Evolutionary conservation across 2,329 filamentous ascomycete species (phyloP).

Genomic region (Bipolaris zeicola): DNA sequence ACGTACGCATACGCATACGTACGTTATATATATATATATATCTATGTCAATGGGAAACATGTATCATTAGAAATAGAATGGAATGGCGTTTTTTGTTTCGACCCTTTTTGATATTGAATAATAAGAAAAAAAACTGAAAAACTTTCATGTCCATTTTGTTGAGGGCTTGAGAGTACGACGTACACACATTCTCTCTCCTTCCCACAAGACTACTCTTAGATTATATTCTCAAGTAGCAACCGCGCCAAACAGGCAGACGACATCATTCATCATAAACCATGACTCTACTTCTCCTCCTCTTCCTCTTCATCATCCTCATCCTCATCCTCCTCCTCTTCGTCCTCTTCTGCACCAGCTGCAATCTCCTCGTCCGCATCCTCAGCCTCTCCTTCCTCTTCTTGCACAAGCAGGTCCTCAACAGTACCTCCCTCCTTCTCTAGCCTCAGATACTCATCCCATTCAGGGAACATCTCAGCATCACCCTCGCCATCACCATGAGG

Average conservation of each 20-base stretch:
- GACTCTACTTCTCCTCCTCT: conserved; percentile 6
- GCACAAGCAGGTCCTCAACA: conserved; percentile 45
- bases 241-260: background rate
- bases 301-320: conserved; percentile 32
- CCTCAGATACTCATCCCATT: conserved; percentile 90
- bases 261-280: background rate
- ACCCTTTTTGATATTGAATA: background rate
- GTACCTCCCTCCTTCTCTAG: conserved; percentile 74
- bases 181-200: background rate
- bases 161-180: background rate
- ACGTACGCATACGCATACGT: background rate
- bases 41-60: background rate
- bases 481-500: conserved; percentile 68
- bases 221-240: background rate
- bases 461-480: conserved; percentile 85
- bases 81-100: background rate
- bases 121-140: too few relatives aligned
- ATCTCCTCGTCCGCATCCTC: conserved; percentile 43
- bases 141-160: background rate
- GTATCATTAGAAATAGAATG: background rate
- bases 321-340: conserved; percentile 34
- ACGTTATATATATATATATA: background rate
- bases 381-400: conserved; percentile 40
- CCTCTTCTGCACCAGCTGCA: conserved; percentile 38
- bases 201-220: background rate